phyloP scores from a whole-genome alignment of 78 protist genomes.

The Cavenderia fasciculata region DNA sequence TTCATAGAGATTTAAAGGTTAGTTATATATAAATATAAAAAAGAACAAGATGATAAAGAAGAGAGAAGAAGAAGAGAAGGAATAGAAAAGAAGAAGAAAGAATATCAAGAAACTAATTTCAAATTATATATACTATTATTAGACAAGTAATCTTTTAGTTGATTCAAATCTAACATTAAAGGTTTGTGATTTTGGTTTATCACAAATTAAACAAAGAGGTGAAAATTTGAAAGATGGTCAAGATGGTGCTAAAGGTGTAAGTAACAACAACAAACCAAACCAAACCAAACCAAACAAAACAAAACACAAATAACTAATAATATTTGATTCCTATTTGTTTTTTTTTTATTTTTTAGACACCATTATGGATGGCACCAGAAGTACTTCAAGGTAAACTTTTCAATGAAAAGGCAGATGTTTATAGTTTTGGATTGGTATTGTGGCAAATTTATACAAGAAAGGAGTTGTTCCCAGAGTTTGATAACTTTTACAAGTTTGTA shows the following conservation, averaged over 20 bases:
- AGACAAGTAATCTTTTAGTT: conserved; percentile 77
- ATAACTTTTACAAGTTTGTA: conserved; percentile 63
- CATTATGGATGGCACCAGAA: conserved; percentile 88
- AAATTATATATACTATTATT: neutral
- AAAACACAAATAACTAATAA: neutral
- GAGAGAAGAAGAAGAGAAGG: neutral
- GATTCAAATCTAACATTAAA: conserved; percentile 74
- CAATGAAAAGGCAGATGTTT: conserved; percentile 86
- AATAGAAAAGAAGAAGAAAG: neutral
- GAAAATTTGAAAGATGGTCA: conserved; percentile 78
- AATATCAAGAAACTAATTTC: neutral
- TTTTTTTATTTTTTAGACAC: conserved; percentile 46
- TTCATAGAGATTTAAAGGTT: conserved; percentile 84
- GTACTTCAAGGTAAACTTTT: conserved; percentile 76
- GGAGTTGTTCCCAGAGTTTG: conserved; percentile 83
- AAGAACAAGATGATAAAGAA: too few species aligned
- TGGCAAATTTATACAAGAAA: conserved; percentile 85
- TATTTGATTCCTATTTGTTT: neutral
- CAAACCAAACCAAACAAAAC: neutral
- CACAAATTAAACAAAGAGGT: conserved; percentile 83
- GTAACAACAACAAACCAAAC: neutral
- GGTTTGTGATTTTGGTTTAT: conserved; percentile 87
- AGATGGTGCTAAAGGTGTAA: conserved; percentile 85
- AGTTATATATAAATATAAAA: too few species aligned
- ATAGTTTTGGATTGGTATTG: conserved; percentile 82